Conservation (phyloP, 2,329 filamentous ascomycete genomes). For the Talaromyces marneffei region DNA sequence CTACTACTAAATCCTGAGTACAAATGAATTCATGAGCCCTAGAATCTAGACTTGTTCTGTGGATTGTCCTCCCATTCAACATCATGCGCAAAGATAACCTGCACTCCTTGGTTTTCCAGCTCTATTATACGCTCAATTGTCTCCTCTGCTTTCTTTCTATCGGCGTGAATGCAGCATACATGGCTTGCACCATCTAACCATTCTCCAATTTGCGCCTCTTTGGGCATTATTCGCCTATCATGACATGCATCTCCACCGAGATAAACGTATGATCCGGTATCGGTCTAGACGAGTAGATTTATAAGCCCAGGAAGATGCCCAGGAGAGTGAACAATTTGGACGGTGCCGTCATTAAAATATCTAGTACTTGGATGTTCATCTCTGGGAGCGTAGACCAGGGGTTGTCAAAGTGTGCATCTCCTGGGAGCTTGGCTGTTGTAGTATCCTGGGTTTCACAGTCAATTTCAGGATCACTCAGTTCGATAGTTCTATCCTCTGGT, state of each 20-base stretch:
- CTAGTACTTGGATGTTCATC: constrained; percentile 20
- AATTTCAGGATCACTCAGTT: constrained; percentile 19
- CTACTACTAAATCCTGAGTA: too few relatives aligned
- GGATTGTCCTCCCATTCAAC: constrained; percentile 24
- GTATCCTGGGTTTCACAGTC: neutral
- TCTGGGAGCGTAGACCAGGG: constrained; percentile 19
- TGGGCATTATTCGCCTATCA: constrained; percentile 25
- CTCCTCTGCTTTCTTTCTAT: constrained; percentile 21
- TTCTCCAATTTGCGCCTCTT: constrained; percentile 25
- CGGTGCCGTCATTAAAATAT: constrained; percentile 27
- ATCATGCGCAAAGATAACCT: constrained; percentile 31
- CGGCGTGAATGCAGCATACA: constrained; percentile 27
- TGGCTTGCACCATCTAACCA: constrained; percentile 24
- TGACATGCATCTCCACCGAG: constrained; percentile 32
- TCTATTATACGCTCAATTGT: constrained; percentile 22
- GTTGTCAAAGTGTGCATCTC: constrained; percentile 15
- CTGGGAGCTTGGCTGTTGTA: neutral
- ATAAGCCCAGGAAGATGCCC: constrained; percentile 31
- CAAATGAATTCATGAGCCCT: too few relatives aligned
- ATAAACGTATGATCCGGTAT: constrained; percentile 18
- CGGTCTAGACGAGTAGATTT: constrained; percentile 24
- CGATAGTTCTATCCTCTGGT: constrained; percentile 20
- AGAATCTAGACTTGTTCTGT: constrained; percentile 5
- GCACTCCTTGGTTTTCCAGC: constrained; percentile 20
- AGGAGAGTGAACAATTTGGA: constrained; percentile 27